phyloP scores from a whole-genome alignment of 2,329 filamentous ascomycete genomes.

The Aspergillus fijiensis region DNA sequence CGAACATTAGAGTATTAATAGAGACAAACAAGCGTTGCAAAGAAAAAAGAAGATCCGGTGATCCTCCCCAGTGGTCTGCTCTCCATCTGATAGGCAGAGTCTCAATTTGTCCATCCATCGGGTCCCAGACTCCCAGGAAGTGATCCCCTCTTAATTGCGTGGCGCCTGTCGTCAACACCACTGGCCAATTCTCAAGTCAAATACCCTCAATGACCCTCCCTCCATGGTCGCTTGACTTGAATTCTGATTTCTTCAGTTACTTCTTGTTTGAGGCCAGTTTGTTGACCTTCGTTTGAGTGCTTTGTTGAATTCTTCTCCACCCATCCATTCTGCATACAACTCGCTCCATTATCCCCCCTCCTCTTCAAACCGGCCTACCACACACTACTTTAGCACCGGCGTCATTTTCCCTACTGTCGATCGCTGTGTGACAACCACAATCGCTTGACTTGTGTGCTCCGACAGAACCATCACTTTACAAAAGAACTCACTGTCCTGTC shows the following conservation, averaged over 20 bases:
- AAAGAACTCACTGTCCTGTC: background rate
- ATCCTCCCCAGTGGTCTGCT: slow-evolving; percentile 12
- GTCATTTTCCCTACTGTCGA: background rate
- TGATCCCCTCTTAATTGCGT: slow-evolving; percentile 26
- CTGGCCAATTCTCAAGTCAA: slow-evolving; percentile 15
- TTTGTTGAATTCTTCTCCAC: background rate
- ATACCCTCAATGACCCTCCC: slow-evolving; percentile 17
- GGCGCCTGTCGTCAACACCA: slow-evolving; percentile 28
- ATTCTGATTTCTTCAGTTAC: slow-evolving; percentile 4
- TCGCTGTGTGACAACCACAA: background rate
- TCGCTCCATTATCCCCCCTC: background rate
- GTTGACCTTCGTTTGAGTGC: background rate
- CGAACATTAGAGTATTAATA: background rate
- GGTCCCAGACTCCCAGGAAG: background rate
- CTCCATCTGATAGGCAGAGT: slow-evolving; percentile 20
- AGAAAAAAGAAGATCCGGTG: background rate
- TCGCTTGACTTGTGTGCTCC: background rate
- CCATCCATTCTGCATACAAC: background rate
- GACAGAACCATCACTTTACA: background rate
- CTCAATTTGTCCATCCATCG: slow-evolving; percentile 14
- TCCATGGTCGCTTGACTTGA: slow-evolving; percentile 2
- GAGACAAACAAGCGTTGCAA: background rate
- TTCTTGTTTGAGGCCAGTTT: background rate
- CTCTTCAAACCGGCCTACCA: background rate
- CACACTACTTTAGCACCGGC: background rate